A percentile compares a stretch with the other conserved stretches of the same genome.
These are phyloP conservation scores for Jamesozyma gamospora DNA, from an alignment of 805 yeast genomes.

Conservation along the genomic window DNA sequence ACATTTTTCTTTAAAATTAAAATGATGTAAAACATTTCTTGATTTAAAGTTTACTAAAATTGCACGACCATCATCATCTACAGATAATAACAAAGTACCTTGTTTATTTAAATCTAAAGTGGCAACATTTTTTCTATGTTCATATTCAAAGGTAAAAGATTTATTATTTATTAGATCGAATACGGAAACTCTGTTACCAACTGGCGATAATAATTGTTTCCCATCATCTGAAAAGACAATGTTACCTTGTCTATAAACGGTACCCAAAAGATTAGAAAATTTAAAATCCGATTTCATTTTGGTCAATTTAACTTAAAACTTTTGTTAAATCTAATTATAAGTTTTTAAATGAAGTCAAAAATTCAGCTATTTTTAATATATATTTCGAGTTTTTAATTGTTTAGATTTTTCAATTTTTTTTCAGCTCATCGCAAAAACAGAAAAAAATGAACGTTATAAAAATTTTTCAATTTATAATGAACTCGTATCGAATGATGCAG, in stretches of 20 bases:
- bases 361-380: too few relatives aligned
- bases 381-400: too few relatives aligned
- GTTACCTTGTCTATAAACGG: slow-evolving; percentile 92
- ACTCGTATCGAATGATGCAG: background rate
- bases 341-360: background rate
- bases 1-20: slow-evolving; percentile 80
- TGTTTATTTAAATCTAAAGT: slow-evolving; percentile 76
- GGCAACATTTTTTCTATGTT: slow-evolving; percentile 77
- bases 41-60: slow-evolving; percentile 78
- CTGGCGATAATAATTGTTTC: slow-evolving; percentile 73
- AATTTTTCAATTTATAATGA: background rate
- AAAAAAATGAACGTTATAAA: background rate
- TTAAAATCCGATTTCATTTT: slow-evolving; percentile 79
- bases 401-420: too few relatives aligned
- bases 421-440: slow-evolving; percentile 1
- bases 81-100: slow-evolving; percentile 67
- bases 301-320: background rate
- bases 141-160: slow-evolving; percentile 84
- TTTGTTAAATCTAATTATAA: background rate
- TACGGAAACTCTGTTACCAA: slow-evolving; percentile 84
- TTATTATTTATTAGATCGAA: slow-evolving; percentile 78
- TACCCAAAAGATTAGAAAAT: slow-evolving; percentile 84
- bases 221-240: slow-evolving; percentile 82
- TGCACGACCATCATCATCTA: slow-evolving; percentile 89
- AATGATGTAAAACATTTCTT: slow-evolving; percentile 82